Evolutionary conservation across 495 filamentous ascomycete species (phyloP).

Genomic region (Thermochaetoides thermophila): DNA sequence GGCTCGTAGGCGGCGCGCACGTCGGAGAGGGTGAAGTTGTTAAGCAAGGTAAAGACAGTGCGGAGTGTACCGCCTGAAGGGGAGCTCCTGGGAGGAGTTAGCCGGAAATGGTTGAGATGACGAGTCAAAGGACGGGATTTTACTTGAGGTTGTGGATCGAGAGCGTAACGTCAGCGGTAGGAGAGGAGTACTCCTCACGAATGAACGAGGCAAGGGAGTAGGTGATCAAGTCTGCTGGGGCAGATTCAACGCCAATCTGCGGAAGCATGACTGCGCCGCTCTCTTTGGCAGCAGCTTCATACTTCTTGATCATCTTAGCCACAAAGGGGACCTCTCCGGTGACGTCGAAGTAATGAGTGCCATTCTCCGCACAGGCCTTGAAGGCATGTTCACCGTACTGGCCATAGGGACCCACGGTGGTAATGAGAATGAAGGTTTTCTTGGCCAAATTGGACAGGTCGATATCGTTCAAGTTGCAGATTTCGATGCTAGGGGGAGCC

Average conservation of each 20-base stretch:
- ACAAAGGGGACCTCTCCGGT: slow-evolving; percentile 83
- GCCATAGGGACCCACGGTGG: slow-evolving; percentile 74
- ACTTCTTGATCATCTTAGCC: slow-evolving; percentile 62
- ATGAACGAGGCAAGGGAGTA: slow-evolving; percentile 53
- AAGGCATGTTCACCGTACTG: slow-evolving; percentile 67
- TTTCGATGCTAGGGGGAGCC: slow-evolving; percentile 48
- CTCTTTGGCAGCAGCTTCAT: slow-evolving; percentile 55
- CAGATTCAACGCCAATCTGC: slow-evolving; percentile 73
- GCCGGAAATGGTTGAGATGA: background rate
- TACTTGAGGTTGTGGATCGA: slow-evolving; percentile 50
- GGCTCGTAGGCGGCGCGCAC: slow-evolving; percentile 41
- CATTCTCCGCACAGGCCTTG: slow-evolving; percentile 72
- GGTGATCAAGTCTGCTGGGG: slow-evolving; percentile 64
- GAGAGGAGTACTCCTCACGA: slow-evolving; percentile 37
- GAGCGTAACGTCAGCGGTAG: slow-evolving; percentile 43
- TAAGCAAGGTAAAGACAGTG: slow-evolving; percentile 48
- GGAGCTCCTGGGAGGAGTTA: slow-evolving; percentile 22
- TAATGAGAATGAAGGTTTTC: slow-evolving; percentile 66
- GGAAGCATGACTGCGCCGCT: slow-evolving; percentile 79
- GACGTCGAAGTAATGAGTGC: slow-evolving; percentile 84
- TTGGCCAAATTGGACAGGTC: slow-evolving; percentile 52
- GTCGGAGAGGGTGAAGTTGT: slow-evolving; percentile 43
- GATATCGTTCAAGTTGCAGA: slow-evolving; percentile 45
- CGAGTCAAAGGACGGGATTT: slow-evolving; percentile 9
- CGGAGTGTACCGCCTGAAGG: slow-evolving; percentile 63